Evolutionary conservation across 1,139 yeast genomes (phyloP), one percentile per base, ranked within the genome.

Genomic region (Diutina neorugosa): DNA sequence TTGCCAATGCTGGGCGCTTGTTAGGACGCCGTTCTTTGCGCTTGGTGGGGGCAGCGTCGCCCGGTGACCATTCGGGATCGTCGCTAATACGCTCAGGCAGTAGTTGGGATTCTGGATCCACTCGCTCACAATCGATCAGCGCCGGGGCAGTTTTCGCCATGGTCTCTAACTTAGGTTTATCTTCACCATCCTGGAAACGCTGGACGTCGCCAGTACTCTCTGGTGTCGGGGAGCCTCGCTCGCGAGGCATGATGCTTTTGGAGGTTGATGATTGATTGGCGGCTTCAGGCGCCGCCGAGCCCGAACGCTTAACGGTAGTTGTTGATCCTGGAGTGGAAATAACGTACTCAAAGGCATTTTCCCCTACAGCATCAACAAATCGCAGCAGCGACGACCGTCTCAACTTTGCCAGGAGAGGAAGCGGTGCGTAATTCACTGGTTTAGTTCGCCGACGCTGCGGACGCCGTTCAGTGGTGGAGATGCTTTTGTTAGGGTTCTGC

Each of bases 341-440:
- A 19, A 44, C 34, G 12, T 19, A 44, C 20, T 27, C 16, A 11
- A 21, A 46, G 37, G 27, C 27, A 27, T 46, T 27, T 21, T 46
- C 50, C 4, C 23, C 50, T n/a, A 27, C 50, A 2, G 50, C 50
- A 18, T 46, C 50, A 14, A 46, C 50, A 27, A 46, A 46, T 8
- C 16, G 12, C 40, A 16, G 37, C 25, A 20, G 48, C 50, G 27
- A 34, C 9, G 21, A 27, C 8, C 50, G 50, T 11, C 50, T 9
- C 14, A 46, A n/a, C 41, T 46, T 46, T 14, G 50, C 50, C 50
- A 25, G 40, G 6, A 46, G 50, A 6, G 50, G 50, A 4, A 46
- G 21, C 41, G 50, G 50, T n/a, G 50, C 50, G 20, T 46, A 46
- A 11, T 27, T 46, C 7, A 46, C 50, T 8, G 50, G 50, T 27